Evolutionary conservation across 2,329 filamentous ascomycete genomes (phyloP), one percentile per base, ranked within the genome.

Genomic region (Fusarium sp.): DNA sequence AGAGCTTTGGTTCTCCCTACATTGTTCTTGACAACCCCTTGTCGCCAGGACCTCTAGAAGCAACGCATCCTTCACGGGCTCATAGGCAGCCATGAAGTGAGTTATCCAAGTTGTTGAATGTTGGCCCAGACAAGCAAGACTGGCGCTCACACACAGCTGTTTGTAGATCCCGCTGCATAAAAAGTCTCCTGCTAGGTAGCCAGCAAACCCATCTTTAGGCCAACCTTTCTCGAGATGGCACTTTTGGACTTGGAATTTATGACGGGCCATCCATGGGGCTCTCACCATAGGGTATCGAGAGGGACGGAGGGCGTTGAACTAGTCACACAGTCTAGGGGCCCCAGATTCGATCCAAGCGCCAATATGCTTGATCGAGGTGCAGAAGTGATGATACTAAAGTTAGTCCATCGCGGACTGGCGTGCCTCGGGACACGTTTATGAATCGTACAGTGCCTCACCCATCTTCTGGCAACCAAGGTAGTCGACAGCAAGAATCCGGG

Each of bases 291-390:
- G 51, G 71, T 60, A 42, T 26, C 28, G 33, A 52, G 72, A 56
- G 58, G 45, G 10, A 70, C 49, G 44, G 52, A 67, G 66, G 63
- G 70, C 73, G 73, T 72, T 73, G 51, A 56, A 45, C 64, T 74
- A 77, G 58, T 49, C 52, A 41, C 44, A 51, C 61, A 54, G 49
- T 36, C 49, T 42, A n/a, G 45, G 52, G 58, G 44, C 28, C 51
- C 33, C 52, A 55, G 41, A 28, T 38, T 44, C 56, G 57, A 72
- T 61, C 38, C 52, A 64, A 65, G 62, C 57, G 45, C 36, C 35
- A 54, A 51, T 52, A 26, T 58, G 63, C 64, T 73, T 63, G 65
- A 76, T 77, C 67, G 58, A 64, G 72, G 44, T 60, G 55, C 52
- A 57, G 61, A 70, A 69, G 66, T 65, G 70, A 72, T 52, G 47